Percentiles rank a stretch among this genome's conserved stretches.
Conservation (phyloP, 1,284 basidiomycete genomes). For the Schizophyllum commune region DNA sequence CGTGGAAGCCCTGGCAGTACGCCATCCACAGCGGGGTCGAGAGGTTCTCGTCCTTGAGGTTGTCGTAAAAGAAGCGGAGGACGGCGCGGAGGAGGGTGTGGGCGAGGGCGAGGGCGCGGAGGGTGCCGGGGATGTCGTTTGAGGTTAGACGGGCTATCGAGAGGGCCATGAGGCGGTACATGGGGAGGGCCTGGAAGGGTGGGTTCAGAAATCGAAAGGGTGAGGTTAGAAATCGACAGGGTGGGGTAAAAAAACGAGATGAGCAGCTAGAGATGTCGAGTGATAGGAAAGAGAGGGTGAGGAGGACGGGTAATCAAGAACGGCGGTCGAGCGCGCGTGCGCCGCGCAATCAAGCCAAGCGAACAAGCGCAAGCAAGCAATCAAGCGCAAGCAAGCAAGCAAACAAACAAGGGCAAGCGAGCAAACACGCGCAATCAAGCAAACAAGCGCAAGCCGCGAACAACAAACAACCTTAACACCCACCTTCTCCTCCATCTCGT, state of each 20-base stretch:
- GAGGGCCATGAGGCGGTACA: constrained; percentile 13
- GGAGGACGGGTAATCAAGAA: too few relatives aligned
- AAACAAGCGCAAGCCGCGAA: neutral
- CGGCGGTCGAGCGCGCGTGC: too few relatives aligned
- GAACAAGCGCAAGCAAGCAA: too few relatives aligned
- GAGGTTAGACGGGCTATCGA: constrained; percentile 8
- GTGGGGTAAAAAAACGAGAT: too few relatives aligned
- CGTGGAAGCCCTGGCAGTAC: constrained; percentile 17
- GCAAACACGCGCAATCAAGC: too few relatives aligned
- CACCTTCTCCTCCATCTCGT: constrained; percentile 14
- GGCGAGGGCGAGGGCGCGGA: constrained; percentile 10
- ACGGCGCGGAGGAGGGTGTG: constrained; percentile 11
- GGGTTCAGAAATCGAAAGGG: neutral
- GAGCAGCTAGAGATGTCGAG: too few relatives aligned
- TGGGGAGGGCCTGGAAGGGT: constrained; percentile 9
- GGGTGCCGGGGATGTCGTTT: constrained; percentile 9
- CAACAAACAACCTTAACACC: neutral
- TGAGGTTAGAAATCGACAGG: too few relatives aligned
- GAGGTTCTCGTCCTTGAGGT: constrained; percentile 13
- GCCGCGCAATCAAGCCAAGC: too few relatives aligned
- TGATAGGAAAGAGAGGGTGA: too few relatives aligned
- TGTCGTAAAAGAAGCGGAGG: constrained; percentile 14
- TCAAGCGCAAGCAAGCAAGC: too few relatives aligned
- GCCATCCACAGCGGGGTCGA: constrained; percentile 13
- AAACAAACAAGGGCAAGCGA: too few relatives aligned